Evolutionary conservation across 2,329 filamentous ascomycete genomes (phyloP).

Genomic region (Cladosporium sp.): DNA sequence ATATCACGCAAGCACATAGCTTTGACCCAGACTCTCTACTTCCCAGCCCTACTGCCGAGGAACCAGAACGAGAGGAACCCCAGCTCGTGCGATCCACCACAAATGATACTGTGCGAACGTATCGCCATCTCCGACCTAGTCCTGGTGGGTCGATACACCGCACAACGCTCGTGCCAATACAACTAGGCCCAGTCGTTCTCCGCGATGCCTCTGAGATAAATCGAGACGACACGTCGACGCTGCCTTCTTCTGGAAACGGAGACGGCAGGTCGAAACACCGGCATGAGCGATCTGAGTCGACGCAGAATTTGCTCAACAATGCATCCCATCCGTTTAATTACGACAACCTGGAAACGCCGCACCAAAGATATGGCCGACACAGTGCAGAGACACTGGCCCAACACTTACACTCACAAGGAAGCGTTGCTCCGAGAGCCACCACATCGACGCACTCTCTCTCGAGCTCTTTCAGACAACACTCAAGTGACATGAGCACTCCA

Average conservation of each 20-base stretch:
- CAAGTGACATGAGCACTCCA: constrained; percentile 19
- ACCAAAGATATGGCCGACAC: constrained; percentile 21
- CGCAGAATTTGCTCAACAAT: constrained; percentile 15
- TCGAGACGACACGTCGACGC: neutral
- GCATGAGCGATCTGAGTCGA: constrained; percentile 21
- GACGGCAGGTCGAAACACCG: neutral
- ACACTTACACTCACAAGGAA: neutral
- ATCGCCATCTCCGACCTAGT: neutral
- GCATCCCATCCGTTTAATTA: constrained; percentile 19
- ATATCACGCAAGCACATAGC: neutral
- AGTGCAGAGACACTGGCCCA: constrained; percentile 3
- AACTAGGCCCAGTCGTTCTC: constrained; percentile 30
- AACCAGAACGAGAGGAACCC: neutral
- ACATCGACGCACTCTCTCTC: constrained; percentile 15
- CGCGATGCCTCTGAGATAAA: constrained; percentile 18
- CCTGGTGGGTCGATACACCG: constrained; percentile 22
- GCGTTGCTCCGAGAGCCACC: neutral
- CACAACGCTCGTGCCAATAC: constrained; percentile 32
- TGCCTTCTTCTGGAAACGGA: neutral
- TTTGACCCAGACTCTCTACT: constrained; percentile 27
- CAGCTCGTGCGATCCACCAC: neutral
- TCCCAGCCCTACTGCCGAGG: constrained; percentile 7
- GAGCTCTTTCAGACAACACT: constrained; percentile 39
- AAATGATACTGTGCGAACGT: neutral
- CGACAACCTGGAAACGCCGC: constrained; percentile 22